Percentiles rank a stretch among this genome's conserved stretches.
These are phyloP conservation scores for Podospora anserina DNA, from an alignment of 495 filamentous ascomycete genomes.

Conservation along the genomic window DNA sequence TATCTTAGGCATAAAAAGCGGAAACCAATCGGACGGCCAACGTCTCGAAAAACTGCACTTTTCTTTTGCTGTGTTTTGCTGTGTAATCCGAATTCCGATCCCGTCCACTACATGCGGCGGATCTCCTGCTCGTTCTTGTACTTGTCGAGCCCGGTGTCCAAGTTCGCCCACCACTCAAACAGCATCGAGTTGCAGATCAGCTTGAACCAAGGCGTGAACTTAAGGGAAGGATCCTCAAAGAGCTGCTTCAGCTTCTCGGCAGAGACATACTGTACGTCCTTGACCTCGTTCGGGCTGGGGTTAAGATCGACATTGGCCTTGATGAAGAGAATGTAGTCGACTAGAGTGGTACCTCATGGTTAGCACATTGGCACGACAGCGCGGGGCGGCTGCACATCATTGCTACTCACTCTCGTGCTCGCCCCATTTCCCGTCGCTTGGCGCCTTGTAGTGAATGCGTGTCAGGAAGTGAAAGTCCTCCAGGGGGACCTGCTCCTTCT, in stretches of 20 bases:
- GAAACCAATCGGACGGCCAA: slow-evolving; percentile 11
- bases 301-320: slow-evolving; percentile 83
- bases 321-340: slow-evolving; percentile 99
- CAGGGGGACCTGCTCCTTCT: slow-evolving; percentile 81
- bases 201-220: slow-evolving; percentile 99
- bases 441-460: slow-evolving; percentile 95
- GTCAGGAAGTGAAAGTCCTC: slow-evolving; percentile 93
- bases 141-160: slow-evolving; percentile 75
- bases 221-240: slow-evolving; percentile 74
- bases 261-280: slow-evolving; percentile 77
- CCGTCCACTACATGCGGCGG: slow-evolving; percentile 63
- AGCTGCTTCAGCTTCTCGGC: slow-evolving; percentile 77
- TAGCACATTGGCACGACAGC: slow-evolving; percentile 2
- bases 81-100: background rate
- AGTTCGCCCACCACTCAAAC: slow-evolving; percentile 95
- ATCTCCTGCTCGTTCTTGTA: slow-evolving; percentile 85
- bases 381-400: background rate
- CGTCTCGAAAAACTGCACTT: background rate
- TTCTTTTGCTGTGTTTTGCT: background rate
- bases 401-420: slow-evolving; percentile 87
- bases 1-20: slow-evolving; percentile 28
- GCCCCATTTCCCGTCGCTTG: slow-evolving; percentile 96
- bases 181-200: slow-evolving; percentile 97
- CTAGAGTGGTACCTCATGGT: slow-evolving; percentile 45
- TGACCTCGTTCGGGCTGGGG: slow-evolving; percentile 82